Percentiles rank a stretch among this genome's conserved stretches.
Evolutionary conservation across 768 basidiomycete species (phyloP).

Genomic region (Agaricus blazei): DNA sequence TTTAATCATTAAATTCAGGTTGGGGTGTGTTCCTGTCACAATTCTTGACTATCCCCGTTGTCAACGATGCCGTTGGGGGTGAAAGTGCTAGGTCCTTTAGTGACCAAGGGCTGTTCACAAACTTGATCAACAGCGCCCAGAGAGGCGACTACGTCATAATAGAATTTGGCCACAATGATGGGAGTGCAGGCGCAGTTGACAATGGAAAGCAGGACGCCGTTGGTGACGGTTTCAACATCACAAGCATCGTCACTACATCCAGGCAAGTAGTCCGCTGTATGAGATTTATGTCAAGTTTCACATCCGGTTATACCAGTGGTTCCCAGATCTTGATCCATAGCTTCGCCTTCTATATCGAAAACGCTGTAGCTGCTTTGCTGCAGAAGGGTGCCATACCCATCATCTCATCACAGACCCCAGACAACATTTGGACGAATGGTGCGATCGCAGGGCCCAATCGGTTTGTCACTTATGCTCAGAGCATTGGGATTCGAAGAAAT

Average conservation of each 20-base stretch:
- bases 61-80: slow-evolving; percentile 43
- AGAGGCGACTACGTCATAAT: slow-evolving; percentile 40
- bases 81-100: slow-evolving; percentile 42
- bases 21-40: slow-evolving; percentile 41
- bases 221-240: slow-evolving; percentile 32
- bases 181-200: slow-evolving; percentile 29
- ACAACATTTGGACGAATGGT: slow-evolving; percentile 36
- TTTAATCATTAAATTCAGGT: slow-evolving; percentile 19
- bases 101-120: slow-evolving; percentile 40
- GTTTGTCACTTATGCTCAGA: slow-evolving; percentile 40
- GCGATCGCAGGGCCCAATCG: slow-evolving; percentile 29
- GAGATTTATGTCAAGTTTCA: background rate
- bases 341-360: slow-evolving; percentile 41
- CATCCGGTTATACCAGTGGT: slow-evolving; percentile 24
- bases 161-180: slow-evolving; percentile 48
- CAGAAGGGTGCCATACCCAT: slow-evolving; percentile 44
- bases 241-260: slow-evolving; percentile 28
- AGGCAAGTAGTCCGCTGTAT: slow-evolving; percentile 19
- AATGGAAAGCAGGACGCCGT: slow-evolving; percentile 39
- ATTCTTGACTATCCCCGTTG: slow-evolving; percentile 36
- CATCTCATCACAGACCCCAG: slow-evolving; percentile 43
- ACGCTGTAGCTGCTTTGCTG: slow-evolving; percentile 34
- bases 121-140: slow-evolving; percentile 32
- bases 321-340: slow-evolving; percentile 34
- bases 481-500: slow-evolving; percentile 28